Evolutionary conservation across 371 early-diverging fungal species (phyloP).

Genomic region (Scutellospora calospora): DNA sequence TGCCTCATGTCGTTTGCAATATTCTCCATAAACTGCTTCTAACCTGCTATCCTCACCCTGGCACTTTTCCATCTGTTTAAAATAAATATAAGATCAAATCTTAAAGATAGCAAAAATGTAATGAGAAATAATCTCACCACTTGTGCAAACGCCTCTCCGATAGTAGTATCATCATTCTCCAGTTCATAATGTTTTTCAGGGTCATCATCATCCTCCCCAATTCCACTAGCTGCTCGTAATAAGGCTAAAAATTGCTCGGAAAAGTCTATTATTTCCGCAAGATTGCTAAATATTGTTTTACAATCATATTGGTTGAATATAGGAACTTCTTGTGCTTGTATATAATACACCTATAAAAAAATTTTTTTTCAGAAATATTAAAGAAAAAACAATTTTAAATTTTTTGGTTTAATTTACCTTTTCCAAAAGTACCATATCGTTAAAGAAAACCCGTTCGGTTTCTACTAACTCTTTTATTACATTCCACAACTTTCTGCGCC

Average conservation of each 20-base stretch:
- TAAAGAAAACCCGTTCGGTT: slow-evolving; percentile 71
- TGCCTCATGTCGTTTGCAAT: slow-evolving; percentile 80
- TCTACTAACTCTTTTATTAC: slow-evolving; percentile 72
- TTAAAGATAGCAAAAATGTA: neutral
- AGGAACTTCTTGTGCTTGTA: slow-evolving; percentile 54
- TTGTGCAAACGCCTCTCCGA: slow-evolving; percentile 66
- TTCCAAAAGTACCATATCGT: slow-evolving; percentile 71
- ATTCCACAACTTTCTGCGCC: slow-evolving; percentile 53
- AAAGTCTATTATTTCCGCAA: slow-evolving; percentile 64
- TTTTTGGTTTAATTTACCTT: slow-evolving; percentile 55
- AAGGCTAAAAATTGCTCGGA: slow-evolving; percentile 58
- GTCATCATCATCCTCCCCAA: slow-evolving; percentile 38
- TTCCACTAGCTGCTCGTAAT: slow-evolving; percentile 59
- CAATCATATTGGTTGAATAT: slow-evolving; percentile 62
- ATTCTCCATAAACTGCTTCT: slow-evolving; percentile 74
- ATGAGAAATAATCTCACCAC: slow-evolving; percentile 51
- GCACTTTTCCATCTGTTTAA: slow-evolving; percentile 11
- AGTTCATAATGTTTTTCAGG: slow-evolving; percentile 44
- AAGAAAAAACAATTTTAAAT: neutral
- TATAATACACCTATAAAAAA: slow-evolving; percentile 59
- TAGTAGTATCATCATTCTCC: slow-evolving; percentile 49
- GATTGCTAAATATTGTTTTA: slow-evolving; percentile 69
- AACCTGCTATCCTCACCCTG: slow-evolving; percentile 21
- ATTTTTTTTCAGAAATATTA: neutral
- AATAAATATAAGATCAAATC: neutral